A percentile compares a stretch with the other conserved stretches of the same genome.
Conservation (phyloP, 163 green algal genomes). For the Scenedesmus sp. region DNA sequence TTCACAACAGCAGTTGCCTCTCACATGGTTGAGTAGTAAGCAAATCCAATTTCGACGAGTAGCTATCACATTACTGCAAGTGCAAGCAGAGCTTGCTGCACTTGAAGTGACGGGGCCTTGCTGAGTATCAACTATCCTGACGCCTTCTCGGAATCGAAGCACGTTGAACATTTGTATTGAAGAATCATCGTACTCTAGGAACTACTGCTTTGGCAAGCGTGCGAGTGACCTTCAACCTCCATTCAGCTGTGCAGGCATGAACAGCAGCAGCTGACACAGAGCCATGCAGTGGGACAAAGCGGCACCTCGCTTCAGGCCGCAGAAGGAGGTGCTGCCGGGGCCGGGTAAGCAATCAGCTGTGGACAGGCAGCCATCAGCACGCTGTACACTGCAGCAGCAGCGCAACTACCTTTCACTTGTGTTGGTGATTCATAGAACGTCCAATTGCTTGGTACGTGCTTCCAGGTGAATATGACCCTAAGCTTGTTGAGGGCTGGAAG, state of each 20-base stretch:
- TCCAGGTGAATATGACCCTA: constrained; percentile 49
- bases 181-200: neutral
- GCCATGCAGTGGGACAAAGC: constrained; percentile 28
- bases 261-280: neutral
- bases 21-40: neutral
- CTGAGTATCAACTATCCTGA: too few relatives aligned
- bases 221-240: constrained; percentile 11
- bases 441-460: neutral
- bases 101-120: neutral
- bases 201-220: neutral
- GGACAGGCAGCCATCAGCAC: neutral
- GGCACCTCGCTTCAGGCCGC: constrained; percentile 3
- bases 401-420: too few relatives aligned
- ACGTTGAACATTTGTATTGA: neutral
- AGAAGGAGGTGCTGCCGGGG: constrained; percentile 12
- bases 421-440: too few relatives aligned
- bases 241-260: neutral
- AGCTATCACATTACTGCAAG: neutral
- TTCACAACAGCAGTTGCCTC: neutral
- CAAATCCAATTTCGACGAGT: too few relatives aligned
- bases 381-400: constrained; percentile 13
- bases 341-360: constrained; percentile 13
- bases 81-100: neutral
- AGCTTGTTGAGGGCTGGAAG: constrained; percentile 44
- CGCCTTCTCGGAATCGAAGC: too few relatives aligned